Evolutionary conservation across 345 rosid genomes (phyloP).

Genomic region (Anastatica hierochuntica): DNA sequence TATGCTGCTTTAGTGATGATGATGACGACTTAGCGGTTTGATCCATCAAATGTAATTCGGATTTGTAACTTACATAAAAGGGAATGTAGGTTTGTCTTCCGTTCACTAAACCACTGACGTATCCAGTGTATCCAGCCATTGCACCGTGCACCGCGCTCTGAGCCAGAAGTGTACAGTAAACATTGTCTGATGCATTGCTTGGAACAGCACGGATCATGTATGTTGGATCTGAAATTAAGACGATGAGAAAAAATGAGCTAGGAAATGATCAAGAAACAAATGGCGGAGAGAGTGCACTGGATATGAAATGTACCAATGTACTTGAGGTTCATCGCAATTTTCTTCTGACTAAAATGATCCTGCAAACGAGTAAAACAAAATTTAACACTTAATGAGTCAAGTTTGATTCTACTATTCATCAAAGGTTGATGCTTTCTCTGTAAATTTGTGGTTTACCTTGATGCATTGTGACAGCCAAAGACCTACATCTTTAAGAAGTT

Average conservation of each 20-base stretch:
- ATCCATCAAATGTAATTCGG: neutral
- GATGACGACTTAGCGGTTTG: neutral
- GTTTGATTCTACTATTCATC: too few species aligned
- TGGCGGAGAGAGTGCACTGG: neutral
- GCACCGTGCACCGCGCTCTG: slow-evolving; percentile 85
- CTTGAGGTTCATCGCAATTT: slow-evolving; percentile 66
- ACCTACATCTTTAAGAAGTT: slow-evolving; percentile 71
- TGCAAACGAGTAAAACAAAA: slow-evolving; percentile 4
- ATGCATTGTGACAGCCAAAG: slow-evolving; percentile 58
- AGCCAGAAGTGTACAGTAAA: slow-evolving; percentile 82
- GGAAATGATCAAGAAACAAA: neutral
- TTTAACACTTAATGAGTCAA: neutral
- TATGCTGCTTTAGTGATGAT: too few species aligned
- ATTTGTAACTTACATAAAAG: slow-evolving; percentile 43
- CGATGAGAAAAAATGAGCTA: neutral
- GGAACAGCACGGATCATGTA: slow-evolving; percentile 86
- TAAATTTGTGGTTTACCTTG: slow-evolving; percentile 17
- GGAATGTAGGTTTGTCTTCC: slow-evolving; percentile 84
- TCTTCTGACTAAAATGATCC: slow-evolving; percentile 50
- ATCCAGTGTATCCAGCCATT: slow-evolving; percentile 92
- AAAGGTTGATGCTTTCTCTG: neutral
- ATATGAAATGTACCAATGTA: slow-evolving; percentile 45
- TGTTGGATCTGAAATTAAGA: slow-evolving; percentile 51
- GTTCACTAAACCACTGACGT: slow-evolving; percentile 62
- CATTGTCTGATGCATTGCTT: slow-evolving; percentile 79